Conservation (phyloP, 495 filamentous ascomycete genomes). For the Penicillium taxi region DNA sequence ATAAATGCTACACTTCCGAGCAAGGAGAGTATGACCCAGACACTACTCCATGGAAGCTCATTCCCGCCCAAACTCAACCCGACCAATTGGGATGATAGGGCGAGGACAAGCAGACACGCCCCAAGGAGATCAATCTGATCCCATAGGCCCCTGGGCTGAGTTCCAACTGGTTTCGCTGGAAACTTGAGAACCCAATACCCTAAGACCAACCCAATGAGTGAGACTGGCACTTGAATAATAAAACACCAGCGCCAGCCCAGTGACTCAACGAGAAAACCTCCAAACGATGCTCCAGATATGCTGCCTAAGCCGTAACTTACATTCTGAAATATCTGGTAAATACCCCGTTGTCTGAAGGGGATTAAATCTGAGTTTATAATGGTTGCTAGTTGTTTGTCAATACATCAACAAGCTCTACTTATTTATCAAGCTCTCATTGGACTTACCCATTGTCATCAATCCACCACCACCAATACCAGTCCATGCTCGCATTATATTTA, state of each 20-base stretch:
- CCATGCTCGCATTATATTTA: slow-evolving; percentile 74
- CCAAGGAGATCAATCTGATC: slow-evolving; percentile 50
- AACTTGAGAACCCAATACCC: slow-evolving; percentile 48
- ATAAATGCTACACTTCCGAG: slow-evolving; percentile 45
- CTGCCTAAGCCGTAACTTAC: slow-evolving; percentile 56
- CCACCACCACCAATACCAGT: slow-evolving; percentile 59
- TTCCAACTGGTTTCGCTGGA: slow-evolving; percentile 17
- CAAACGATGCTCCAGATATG: slow-evolving; percentile 58
- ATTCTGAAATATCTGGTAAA: slow-evolving; percentile 60
- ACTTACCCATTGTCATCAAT: slow-evolving; percentile 54
- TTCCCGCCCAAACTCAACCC: slow-evolving; percentile 56
- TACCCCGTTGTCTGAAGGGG: slow-evolving; percentile 52
- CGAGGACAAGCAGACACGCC: slow-evolving; percentile 47
- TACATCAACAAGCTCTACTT: not conserved
- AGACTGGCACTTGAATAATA: slow-evolving; percentile 42
- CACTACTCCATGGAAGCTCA: slow-evolving; percentile 50
- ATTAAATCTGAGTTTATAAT: slow-evolving; percentile 62
- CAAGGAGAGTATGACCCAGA: slow-evolving; percentile 47
- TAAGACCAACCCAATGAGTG: slow-evolving; percentile 43
- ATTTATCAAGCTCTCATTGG: not conserved
- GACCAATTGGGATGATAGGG: slow-evolving; percentile 49
- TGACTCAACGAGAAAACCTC: slow-evolving; percentile 56
- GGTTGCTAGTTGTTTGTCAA: slow-evolving; percentile 35
- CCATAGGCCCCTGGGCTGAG: slow-evolving; percentile 36
- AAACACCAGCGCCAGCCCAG: slow-evolving; percentile 62